Conservation (phyloP, 2,329 filamentous ascomycete genomes). For the Ascochyta clinopodiicola region DNA sequence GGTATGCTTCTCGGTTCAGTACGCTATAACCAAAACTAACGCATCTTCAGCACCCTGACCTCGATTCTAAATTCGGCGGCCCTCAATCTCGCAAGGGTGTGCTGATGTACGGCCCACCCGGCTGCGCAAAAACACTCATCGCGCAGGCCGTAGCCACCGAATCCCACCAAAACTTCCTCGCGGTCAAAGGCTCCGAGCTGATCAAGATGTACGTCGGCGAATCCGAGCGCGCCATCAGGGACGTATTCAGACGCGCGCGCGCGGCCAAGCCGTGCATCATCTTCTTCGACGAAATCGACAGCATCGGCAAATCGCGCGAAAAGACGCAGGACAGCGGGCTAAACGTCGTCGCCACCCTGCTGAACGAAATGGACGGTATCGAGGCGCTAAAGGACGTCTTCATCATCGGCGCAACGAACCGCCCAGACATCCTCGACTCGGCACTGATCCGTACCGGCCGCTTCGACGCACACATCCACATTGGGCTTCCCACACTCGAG, state of each 20-base stretch:
- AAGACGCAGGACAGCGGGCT: constrained; percentile 62
- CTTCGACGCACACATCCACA: constrained; percentile 84
- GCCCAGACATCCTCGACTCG: constrained; percentile 83
- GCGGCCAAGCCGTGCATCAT: constrained; percentile 90
- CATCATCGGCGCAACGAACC: constrained; percentile 89
- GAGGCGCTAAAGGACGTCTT: constrained; percentile 83
- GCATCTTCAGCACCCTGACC: constrained; percentile 40
- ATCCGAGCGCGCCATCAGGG: constrained; percentile 83
- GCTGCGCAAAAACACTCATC: constrained; percentile 92
- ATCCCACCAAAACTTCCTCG: constrained; percentile 89
- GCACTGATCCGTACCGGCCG: constrained; percentile 85
- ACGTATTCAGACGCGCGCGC: constrained; percentile 83
- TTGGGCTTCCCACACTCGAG: constrained; percentile 76
- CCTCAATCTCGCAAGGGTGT: constrained; percentile 73
- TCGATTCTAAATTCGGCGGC: constrained; percentile 44
- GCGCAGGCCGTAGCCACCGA: constrained; percentile 92
- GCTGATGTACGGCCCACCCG: constrained; percentile 88
- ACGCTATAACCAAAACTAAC: constrained; percentile 5
- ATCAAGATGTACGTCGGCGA: constrained; percentile 98
- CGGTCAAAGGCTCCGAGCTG: constrained; percentile 90
- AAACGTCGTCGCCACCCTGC: constrained; percentile 85
- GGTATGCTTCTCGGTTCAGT: constrained; percentile 41
- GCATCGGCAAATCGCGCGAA: constrained; percentile 71
- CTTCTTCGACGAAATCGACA: constrained; percentile 96
- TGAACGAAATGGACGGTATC: constrained; percentile 97